A percentile compares a stretch with the other conserved stretches of the same genome.
Evolutionary conservation across 495 filamentous ascomycete species (phyloP).

Genomic region (Mytilinidion resinicola): DNA sequence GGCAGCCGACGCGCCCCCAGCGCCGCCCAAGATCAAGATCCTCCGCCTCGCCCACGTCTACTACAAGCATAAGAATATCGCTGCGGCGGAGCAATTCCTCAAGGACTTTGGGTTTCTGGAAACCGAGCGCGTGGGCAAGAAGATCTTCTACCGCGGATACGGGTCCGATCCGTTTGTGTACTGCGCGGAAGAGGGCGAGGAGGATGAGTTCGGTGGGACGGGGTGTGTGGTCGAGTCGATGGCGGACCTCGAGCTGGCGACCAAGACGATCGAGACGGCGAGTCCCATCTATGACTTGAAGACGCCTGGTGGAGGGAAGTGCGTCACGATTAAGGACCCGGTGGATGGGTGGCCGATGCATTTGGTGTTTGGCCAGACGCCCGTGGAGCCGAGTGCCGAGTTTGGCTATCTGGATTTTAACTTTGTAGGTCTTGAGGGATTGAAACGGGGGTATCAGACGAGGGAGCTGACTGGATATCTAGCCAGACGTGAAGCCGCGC

Average conservation of each 20-base stretch:
- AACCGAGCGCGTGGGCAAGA: conserved; percentile 27
- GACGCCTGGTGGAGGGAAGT: conserved; percentile 53
- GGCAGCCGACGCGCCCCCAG: too few relatives aligned
- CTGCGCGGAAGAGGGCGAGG: conserved; percentile 33
- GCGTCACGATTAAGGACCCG: conserved; percentile 54
- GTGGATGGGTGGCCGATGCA: conserved; percentile 51
- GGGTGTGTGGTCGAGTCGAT: conserved; percentile 32
- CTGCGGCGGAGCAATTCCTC: conserved; percentile 41
- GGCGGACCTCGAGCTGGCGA: conserved; percentile 35
- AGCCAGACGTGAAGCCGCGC: conserved; percentile 35
- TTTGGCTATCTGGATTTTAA: not conserved
- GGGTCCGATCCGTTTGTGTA: conserved; percentile 39
- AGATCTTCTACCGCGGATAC: conserved; percentile 36
- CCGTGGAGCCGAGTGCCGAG: conserved; percentile 20
- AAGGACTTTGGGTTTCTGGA: conserved; percentile 38
- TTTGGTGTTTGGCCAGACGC: conserved; percentile 50
- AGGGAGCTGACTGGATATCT: conserved; percentile 47
- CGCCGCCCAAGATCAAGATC: conserved; percentile 35
- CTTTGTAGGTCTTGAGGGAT: not conserved
- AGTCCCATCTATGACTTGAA: conserved; percentile 46
- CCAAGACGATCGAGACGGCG: conserved; percentile 35
- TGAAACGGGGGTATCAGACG: conserved; percentile 36
- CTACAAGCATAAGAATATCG: conserved; percentile 46
- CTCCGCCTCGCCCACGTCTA: conserved; percentile 44
- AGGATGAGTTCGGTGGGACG: conserved; percentile 36